Evolutionary conservation across 116 monocot species (phyloP), one percentile per base, ranked within the genome.

Genomic region (Zostera marina): DNA sequence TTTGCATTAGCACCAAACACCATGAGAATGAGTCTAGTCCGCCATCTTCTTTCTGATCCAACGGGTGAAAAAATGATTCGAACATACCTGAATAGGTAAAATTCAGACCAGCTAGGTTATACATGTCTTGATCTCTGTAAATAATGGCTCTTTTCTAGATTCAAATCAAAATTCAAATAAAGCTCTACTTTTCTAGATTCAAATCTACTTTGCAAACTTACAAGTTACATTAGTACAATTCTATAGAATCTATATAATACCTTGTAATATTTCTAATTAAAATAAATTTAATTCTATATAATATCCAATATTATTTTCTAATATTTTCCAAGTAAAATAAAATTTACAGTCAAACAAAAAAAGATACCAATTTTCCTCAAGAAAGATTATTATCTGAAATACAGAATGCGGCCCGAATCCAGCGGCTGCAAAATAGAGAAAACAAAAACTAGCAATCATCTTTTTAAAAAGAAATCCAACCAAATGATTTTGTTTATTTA

Each of bases 41-140:
- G 69, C 53, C 94, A 94, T 72, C 85, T 94, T 13, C 64, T 94
- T 11, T 85, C 84, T 22, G 88, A 94, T 60, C 85, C 94, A 0
- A 82, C 82, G 17, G 94, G 88, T 5, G 51, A 82, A 15, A 82
- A 68, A 8, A 82, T 94, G 94, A 66, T 94, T 17, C 77, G 80
- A 73, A 85, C 77, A 11, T 94, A 82, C 53, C 80, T 94, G 47
- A 68, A 74, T 45, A 32, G 87, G 42, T 87, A 84, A 71, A 70
- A n/a, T 14, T 25, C 38, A 4, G 3, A 4, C 59, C 59, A 21
- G 10, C 17, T 20, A 7, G 41, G 8, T 59, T 3, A 19, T 59
- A 42, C 46, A 47, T 25, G 47, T 46, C 47, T 61, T 61, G 9
- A 15, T 24, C 15, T 61, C 44, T 61, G 46, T 61, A 61, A 22